phyloP scores from a whole-genome alignment of 371 early-diverging fungal genomes.

The Rhizopus arrhizus region DNA sequence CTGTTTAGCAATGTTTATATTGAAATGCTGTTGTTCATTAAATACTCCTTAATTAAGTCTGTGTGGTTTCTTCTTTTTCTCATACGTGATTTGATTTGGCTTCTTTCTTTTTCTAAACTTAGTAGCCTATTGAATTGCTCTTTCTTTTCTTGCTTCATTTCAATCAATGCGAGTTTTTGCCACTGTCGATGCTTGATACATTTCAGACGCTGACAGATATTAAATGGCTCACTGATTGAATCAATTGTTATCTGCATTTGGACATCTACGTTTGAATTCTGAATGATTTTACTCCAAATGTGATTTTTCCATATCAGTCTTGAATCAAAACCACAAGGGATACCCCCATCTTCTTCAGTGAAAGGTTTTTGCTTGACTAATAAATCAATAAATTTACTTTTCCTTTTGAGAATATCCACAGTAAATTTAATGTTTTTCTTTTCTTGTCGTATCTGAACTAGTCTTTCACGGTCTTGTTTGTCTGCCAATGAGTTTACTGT shows the following conservation, averaged over 20 bases:
- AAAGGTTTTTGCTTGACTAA: conserved; percentile 29
- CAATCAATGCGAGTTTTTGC: conserved; percentile 39
- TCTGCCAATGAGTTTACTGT: conserved; percentile 27
- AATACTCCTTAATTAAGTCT: conserved; percentile 8
- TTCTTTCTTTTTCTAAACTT: conserved; percentile 16
- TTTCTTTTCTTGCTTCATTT: conserved; percentile 41
- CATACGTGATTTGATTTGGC: conserved; percentile 22
- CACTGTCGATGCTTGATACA: conserved; percentile 44
- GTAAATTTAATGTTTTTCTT: conserved; percentile 12
- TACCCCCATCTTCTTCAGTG: conserved; percentile 23
- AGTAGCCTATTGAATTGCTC: conserved; percentile 11
- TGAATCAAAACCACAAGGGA: conserved; percentile 51
- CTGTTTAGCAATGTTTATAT: conserved; percentile 3
- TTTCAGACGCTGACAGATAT: conserved; percentile 9
- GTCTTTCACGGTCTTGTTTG: conserved; percentile 28
- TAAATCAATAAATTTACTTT: not conserved
- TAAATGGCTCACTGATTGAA: conserved; percentile 20
- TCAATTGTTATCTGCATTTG: not conserved
- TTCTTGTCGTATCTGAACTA: conserved; percentile 22
- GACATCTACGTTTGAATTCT: not conserved
- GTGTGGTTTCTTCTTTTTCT: conserved; percentile 23
- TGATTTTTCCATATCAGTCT: conserved; percentile 45
- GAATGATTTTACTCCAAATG: conserved; percentile 18
- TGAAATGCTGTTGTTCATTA: conserved; percentile 3
- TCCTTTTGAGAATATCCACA: not conserved